A percentile compares a stretch with the other conserved stretches of the same genome.
Evolutionary conservation across 352 stramenopile species (phyloP).

Genomic region (Globisporangium splendens): DNA sequence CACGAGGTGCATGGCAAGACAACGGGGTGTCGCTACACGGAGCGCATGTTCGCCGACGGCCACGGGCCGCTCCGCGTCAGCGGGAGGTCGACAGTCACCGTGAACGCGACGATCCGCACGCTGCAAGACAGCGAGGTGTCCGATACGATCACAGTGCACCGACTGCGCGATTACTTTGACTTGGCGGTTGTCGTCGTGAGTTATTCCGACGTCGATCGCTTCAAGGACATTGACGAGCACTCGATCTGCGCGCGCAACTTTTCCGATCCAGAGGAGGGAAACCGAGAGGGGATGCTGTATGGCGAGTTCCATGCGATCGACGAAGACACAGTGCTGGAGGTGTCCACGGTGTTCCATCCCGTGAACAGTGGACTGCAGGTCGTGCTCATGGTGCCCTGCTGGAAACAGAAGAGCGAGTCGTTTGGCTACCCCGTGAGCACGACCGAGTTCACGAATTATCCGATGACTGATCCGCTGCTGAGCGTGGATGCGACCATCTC

Average conservation of each 20-base stretch:
- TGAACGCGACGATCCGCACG: constrained; percentile 48
- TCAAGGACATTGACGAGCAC: constrained; percentile 47
- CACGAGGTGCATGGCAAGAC: constrained; percentile 51
- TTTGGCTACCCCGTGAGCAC: constrained; percentile 79
- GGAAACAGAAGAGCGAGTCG: constrained; percentile 77
- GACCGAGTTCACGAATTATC: constrained; percentile 64
- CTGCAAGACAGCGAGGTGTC: constrained; percentile 52
- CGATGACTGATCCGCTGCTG: constrained; percentile 69
- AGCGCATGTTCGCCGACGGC: constrained; percentile 79
- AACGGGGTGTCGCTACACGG: constrained; percentile 60
- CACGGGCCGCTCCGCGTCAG: constrained; percentile 41
- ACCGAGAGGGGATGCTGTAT: constrained; percentile 40
- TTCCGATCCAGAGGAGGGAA: constrained; percentile 30
- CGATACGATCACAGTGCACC: constrained; percentile 64
- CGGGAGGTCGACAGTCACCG: constrained; percentile 42
- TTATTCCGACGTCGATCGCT: constrained; percentile 46
- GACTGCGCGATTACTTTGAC: constrained; percentile 77
- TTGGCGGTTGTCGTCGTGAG: constrained; percentile 64
- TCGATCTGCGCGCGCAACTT: constrained; percentile 64
- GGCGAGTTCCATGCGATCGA: constrained; percentile 53
- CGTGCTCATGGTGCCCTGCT: constrained; percentile 68
- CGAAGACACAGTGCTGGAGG: constrained; percentile 31
- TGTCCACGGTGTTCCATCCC: constrained; percentile 54
- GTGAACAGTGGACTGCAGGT: constrained; percentile 51
- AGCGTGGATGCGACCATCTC: constrained; percentile 53